A percentile compares a stretch with the other conserved stretches of the same genome.
These are phyloP conservation scores for Withania somnifera DNA, from an alignment of 305 asterid species.

Conservation along the genomic window DNA sequence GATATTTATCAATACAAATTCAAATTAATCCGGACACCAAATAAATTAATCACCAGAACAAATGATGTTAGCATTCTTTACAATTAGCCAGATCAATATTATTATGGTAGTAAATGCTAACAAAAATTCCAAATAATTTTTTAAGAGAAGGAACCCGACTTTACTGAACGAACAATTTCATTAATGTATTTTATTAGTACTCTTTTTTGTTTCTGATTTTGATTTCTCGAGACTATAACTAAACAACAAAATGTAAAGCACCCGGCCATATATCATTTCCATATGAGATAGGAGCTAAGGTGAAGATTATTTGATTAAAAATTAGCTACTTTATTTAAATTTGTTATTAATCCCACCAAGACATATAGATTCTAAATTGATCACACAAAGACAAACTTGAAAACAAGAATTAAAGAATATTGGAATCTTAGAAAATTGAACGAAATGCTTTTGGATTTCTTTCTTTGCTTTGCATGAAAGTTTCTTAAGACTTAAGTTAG, in stretches of 20 bases:
- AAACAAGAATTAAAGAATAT: not conserved
- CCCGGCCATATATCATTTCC: too few relatives aligned
- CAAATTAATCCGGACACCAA: too few relatives aligned
- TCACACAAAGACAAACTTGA: not conserved
- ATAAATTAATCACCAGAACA: too few relatives aligned
- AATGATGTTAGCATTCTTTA: too few relatives aligned
- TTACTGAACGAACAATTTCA: slow-evolving; percentile 20
- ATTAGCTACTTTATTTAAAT: not conserved
- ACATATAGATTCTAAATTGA: not conserved
- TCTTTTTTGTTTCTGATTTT: too few relatives aligned
- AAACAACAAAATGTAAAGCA: too few relatives aligned
- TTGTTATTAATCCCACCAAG: too few relatives aligned
- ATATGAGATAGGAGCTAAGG: not conserved
- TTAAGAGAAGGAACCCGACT: slow-evolving; percentile 8
- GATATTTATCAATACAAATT: too few relatives aligned
- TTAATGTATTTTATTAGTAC: too few relatives aligned
- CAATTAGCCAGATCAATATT: too few relatives aligned
- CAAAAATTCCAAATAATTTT: too few relatives aligned
- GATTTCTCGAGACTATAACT: too few relatives aligned
- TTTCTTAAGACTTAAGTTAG: not conserved
- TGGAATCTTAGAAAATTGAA: not conserved
- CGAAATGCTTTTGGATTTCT: not conserved
- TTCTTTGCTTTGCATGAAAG: slow-evolving; percentile 3
- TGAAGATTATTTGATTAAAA: not conserved
- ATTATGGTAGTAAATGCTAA: not conserved